Evolutionary conservation across 1,284 basidiomycete genomes (phyloP).

Genomic region (Gymnopus androsaceus): DNA sequence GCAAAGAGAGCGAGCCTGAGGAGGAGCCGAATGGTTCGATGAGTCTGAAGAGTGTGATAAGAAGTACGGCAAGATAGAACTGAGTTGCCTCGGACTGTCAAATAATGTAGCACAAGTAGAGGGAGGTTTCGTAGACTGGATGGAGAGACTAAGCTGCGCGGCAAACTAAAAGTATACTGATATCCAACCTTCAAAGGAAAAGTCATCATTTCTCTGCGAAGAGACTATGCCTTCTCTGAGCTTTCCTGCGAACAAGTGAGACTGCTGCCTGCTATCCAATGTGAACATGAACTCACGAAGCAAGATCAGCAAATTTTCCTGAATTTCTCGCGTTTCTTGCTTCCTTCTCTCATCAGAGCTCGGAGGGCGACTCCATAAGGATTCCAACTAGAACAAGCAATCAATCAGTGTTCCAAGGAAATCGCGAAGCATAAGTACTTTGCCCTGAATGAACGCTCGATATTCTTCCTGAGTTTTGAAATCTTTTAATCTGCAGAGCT

Average conservation of each 20-base stretch:
- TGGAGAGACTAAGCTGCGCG: neutral
- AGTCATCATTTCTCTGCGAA: conserved; percentile 54
- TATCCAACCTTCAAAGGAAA: conserved; percentile 71
- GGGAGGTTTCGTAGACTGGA: conserved; percentile 69
- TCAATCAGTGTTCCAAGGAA: conserved; percentile 30
- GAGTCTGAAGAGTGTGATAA: conserved; percentile 47
- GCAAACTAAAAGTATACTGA: too few species aligned
- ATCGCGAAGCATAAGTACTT: conserved; percentile 41
- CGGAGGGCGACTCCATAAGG: conserved; percentile 41
- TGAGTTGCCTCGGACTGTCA: conserved; percentile 55
- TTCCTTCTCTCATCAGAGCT: conserved; percentile 29
- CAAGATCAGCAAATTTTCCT: conserved; percentile 67
- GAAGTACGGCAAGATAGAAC: conserved; percentile 60
- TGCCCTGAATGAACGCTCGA: conserved; percentile 58
- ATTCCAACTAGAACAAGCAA: conserved; percentile 49
- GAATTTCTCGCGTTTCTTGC: conserved; percentile 47
- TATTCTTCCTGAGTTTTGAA: conserved; percentile 62
- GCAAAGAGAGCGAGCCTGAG: conserved; percentile 25
- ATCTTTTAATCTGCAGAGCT: conserved; percentile 56
- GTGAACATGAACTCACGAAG: conserved; percentile 51
- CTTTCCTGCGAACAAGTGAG: conserved; percentile 51
- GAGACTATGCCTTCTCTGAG: conserved; percentile 69
- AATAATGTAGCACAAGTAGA: conserved; percentile 66
- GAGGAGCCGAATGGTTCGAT: conserved; percentile 21
- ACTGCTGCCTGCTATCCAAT: neutral